Percentiles rank a stretch among this genome's conserved stretches.
phyloP scores from a whole-genome alignment of 108 stramenopile genomes.

The Skeletonema tropicum region DNA sequence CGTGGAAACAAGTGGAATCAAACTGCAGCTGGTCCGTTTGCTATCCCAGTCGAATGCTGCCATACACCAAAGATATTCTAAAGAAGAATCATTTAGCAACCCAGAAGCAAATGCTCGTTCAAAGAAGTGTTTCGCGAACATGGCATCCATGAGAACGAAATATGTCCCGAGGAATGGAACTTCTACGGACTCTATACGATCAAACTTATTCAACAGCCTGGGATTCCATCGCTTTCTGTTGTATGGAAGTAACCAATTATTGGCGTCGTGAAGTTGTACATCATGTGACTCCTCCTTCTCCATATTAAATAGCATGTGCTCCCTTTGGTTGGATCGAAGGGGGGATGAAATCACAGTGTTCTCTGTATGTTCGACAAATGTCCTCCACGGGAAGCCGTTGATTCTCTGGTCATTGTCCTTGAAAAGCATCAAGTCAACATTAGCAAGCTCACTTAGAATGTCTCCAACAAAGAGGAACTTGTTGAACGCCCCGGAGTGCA shows the following conservation, averaged over 20 bases:
- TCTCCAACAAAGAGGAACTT: conserved; percentile 12
- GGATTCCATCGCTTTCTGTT: background rate
- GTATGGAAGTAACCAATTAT: background rate
- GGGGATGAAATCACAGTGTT: background rate
- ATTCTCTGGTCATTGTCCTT: conserved; percentile 12
- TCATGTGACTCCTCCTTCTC: no score
- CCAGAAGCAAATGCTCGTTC: background rate
- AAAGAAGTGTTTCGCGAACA: background rate
- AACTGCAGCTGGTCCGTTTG: background rate
- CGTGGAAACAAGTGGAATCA: background rate
- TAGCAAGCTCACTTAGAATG: background rate
- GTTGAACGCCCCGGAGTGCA: background rate
- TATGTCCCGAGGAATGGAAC: conserved; percentile 32
- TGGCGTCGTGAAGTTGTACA: no score
- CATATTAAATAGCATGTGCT: background rate
- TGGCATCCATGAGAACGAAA: conserved; percentile 32
- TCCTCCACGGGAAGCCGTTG: conserved; percentile 9
- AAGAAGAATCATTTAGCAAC: background rate
- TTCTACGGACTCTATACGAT: conserved; percentile 1
- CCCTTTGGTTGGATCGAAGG: background rate
- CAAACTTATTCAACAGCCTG: background rate
- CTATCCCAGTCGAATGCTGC: conserved; percentile 1
- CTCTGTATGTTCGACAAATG: background rate
- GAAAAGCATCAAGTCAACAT: conserved; percentile 8
- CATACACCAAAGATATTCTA: background rate